Evolutionary conservation across 768 basidiomycete species (phyloP), one percentile per base, ranked within the genome.

Genomic region (Rubroboletus satanas): DNA sequence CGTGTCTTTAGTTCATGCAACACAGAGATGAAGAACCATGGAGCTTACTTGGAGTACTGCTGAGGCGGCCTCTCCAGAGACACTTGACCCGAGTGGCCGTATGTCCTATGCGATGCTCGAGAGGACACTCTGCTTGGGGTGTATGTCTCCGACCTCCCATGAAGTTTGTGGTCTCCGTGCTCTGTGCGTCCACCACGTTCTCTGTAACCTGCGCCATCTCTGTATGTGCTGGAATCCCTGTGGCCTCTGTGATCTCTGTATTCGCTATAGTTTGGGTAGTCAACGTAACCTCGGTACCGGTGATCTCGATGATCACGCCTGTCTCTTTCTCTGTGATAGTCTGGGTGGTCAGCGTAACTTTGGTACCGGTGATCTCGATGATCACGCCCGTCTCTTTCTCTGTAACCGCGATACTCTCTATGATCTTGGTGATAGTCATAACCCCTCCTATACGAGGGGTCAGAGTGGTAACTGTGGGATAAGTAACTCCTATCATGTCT

Each of bases 71-170:
- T 60, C 17, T 59, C 60, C 29, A 59, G 37, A 48, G 63, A 43
- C 32, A 57, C 29, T 28, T 67, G 67, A 49, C 54, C 52, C 2
- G 57, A 12, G 49, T 67, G 60, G 18, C 46, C 60, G 51, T 66
- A 45, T 18, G 62, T 15, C 55, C 71, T 60, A 18, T 71, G 71
- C 3, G 71, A 64, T 45, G 60, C 62, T 55, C 63, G 65, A 45
- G 67, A 68, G 36, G 68, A 26, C 29, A 46, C 54, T 52, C 67
- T 66, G 47, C 49, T 17, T 45, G 69, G 69, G 21, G 50, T 2
- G 26, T 53, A 29, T 11, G 45, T 41, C 26, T 71, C 63, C 43
- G 51, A 18, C 36, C 57, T 55, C 28, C 47, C 64, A 10, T 54
- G 55, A 26, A 14, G 23, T 44, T 52, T 52, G 31, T 64, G 28